phyloP scores from a whole-genome alignment of 768 basidiomycete genomes.

The Pholiota molesta region DNA sequence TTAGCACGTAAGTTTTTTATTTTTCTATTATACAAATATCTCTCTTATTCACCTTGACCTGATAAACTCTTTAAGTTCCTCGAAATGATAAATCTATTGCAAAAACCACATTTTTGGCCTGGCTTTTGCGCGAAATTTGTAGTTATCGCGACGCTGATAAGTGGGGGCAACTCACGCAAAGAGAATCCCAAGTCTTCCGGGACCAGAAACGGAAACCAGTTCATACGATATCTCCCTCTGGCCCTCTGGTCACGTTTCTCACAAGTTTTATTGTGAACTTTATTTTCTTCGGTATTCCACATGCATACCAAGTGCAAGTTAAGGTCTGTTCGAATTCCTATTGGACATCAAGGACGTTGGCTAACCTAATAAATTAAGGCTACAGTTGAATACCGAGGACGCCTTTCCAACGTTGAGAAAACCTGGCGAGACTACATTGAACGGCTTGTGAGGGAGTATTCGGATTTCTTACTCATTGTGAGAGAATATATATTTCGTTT shows the following conservation, averaged over 20 bases:
- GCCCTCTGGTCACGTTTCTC: constrained; percentile 28
- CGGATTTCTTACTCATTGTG: constrained; percentile 58
- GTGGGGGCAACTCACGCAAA: constrained; percentile 46
- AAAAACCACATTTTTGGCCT: constrained; percentile 49
- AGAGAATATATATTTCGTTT: constrained; percentile 21
- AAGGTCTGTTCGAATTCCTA: constrained; percentile 28
- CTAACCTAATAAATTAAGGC: constrained; percentile 19
- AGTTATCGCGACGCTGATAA: constrained; percentile 48
- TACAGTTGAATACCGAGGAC: constrained; percentile 52
- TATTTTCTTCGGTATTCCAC: constrained; percentile 55
- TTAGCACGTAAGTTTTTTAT: constrained; percentile 30
- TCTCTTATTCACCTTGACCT: background rate
- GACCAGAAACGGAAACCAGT: constrained; percentile 18
- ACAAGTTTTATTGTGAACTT: constrained; percentile 42
- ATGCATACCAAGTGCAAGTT: constrained; percentile 52
- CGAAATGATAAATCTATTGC: constrained; percentile 37
- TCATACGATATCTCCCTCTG: constrained; percentile 19
- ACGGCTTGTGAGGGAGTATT: constrained; percentile 55
- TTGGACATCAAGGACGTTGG: background rate
- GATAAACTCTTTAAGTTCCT: constrained; percentile 29
- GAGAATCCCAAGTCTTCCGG: constrained; percentile 27
- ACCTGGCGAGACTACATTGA: constrained; percentile 54
- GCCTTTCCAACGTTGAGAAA: constrained; percentile 47
- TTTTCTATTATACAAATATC: background rate
- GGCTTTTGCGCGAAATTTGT: constrained; percentile 55